A percentile compares a stretch with the other conserved stretches of the same genome.
Conservation (phyloP, 805 yeast species). For the Monosporozyma aerobia region DNA sequence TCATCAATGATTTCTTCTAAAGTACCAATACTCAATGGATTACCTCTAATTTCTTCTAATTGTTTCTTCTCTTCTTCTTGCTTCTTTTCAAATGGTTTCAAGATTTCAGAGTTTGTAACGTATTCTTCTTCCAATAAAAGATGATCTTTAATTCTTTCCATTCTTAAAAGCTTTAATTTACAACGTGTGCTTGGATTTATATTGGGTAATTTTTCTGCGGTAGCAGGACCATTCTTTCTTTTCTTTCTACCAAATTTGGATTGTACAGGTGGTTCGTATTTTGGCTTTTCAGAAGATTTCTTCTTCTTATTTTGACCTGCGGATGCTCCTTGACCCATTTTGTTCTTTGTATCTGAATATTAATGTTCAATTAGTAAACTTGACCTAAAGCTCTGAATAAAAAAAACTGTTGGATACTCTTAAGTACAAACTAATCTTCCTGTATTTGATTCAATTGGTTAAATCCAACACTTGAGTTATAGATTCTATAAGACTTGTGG, state of each 20-base stretch:
- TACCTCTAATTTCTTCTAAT: conserved; percentile 90
- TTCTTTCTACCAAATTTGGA: conserved; percentile 87
- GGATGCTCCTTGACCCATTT: conserved; percentile 33
- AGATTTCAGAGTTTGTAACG: conserved; percentile 86
- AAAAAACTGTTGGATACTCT: background rate
- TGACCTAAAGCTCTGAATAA: background rate
- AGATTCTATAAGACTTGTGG: background rate
- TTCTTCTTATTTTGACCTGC: conserved; percentile 30
- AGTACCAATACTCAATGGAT: conserved; percentile 94
- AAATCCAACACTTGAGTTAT: background rate
- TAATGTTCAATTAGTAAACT: background rate
- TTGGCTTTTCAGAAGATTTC: conserved; percentile 80
- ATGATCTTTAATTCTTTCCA: conserved; percentile 96
- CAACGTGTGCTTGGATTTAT: conserved; percentile 92
- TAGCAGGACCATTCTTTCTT: conserved; percentile 82
- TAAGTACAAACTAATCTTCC: background rate
- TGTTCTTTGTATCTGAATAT: background rate
- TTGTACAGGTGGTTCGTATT: conserved; percentile 97
- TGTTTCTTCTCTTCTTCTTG: conserved; percentile 94
- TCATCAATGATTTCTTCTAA: conserved; percentile 96
- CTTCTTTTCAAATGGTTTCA: conserved; percentile 93
- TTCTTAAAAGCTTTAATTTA: conserved; percentile 76
- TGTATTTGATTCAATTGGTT: background rate
- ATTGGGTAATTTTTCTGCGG: conserved; percentile 70
- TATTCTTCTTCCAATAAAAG: conserved; percentile 89